Evolutionary conservation across 148 eudicot species (phyloP), one percentile per base, ranked within the genome.

Genomic region (Pouteria glomerata): DNA sequence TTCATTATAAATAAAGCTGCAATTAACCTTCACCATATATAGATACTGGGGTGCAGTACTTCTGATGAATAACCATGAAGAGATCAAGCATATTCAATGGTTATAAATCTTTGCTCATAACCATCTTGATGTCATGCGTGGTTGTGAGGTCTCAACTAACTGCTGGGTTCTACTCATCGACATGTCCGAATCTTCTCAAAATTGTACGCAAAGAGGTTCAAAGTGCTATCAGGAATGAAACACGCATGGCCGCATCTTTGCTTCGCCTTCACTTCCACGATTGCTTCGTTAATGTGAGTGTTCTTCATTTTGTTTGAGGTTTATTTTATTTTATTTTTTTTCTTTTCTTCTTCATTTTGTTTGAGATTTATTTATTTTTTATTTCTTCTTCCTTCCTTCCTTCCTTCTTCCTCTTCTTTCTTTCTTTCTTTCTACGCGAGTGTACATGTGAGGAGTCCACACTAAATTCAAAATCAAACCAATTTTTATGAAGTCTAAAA

Each of bases 201-300:
- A 68, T 92, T 21, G 93, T 90, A 2, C 78, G 93, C 8, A 82
- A 63, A 65, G 85, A 83, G 76, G 84, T 92, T 53, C 74, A 42
- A 33, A 86, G 42, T 39, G 97, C 97, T 6, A 65, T 88, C 75
- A 86, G 69, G 75, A 60, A 57, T 19, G 97, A 92, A 72, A 90
- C 52, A 69, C 82, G 97, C 66, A 90, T 90, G 89, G 96, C 93
- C 0, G 97, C 97, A 29, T 92, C 96, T 63, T 75, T 92, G 81
- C 87, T 89, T 66, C 86, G 95, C 2, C 88, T 92, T 57, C 92
- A 89, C 66, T 87, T 91, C 71, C 97, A 92, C 53, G 97, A 92
- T 64, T 92, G 97, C 81, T 89, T 89, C 48, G 97, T 92, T 14
- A 89, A 92, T 53, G 97, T 92, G 52, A 82, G 96, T 83, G 24